Evolutionary conservation across 1,139 yeast species (phyloP).

Genomic region (Hansenula sp.): DNA sequence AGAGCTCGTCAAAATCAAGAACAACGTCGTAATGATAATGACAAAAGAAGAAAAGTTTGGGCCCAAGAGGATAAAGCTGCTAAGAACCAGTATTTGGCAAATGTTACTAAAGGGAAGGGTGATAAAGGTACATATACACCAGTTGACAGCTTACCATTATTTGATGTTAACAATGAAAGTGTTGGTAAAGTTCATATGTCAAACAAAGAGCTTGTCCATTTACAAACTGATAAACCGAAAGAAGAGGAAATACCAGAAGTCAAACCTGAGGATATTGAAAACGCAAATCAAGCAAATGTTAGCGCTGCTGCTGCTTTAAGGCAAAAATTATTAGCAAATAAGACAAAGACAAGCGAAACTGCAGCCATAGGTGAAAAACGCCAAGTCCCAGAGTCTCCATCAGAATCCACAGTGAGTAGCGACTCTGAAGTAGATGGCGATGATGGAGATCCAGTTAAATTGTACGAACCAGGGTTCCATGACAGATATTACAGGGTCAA

Average conservation of each 20-base stretch:
- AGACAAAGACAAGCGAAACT: conserved; percentile 2
- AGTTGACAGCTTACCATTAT: conserved; percentile 70
- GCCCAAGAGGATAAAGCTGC: conserved; percentile 14
- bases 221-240: conserved; percentile 51
- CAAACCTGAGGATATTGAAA: conserved; percentile 27
- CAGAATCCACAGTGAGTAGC: conserved; percentile 13
- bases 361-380: conserved; percentile 11
- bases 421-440: conserved; percentile 26
- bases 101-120: conserved; percentile 49
- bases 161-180: conserved; percentile 64
- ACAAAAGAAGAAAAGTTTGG: conserved; percentile 18
- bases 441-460: conserved; percentile 56
- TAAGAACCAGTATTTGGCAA: conserved; percentile 16
- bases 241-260: conserved; percentile 25
- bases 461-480: conserved; percentile 87
- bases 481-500: conserved; percentile 78
- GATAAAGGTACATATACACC: conserved; percentile 77
- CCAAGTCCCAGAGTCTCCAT: conserved; percentile 16
- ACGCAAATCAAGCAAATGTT: conserved; percentile 30
- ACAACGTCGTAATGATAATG: conserved; percentile 47
- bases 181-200: conserved; percentile 67
- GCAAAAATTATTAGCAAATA: conserved; percentile 28
- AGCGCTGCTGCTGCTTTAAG: conserved; percentile 41
- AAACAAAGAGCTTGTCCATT: conserved; percentile 70
- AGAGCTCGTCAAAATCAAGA: conserved; percentile 58